Evolutionary conservation across 129 eudicot species (phyloP).

Genomic region (Centaurea solstitialis): DNA sequence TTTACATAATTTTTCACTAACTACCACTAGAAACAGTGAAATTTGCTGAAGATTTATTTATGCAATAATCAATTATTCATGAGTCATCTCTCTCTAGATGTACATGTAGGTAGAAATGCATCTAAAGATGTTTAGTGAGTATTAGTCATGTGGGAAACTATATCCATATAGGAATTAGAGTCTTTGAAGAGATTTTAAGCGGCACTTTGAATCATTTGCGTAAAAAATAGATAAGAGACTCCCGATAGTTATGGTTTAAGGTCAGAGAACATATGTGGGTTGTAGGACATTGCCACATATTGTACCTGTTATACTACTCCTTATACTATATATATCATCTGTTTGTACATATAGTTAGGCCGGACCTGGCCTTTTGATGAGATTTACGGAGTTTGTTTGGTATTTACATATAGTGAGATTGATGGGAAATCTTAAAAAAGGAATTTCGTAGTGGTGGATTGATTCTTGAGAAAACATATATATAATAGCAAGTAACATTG

Average conservation of each 20-base stretch:
- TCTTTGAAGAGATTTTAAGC: neutral
- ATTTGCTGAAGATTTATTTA: neutral
- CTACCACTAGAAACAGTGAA: neutral
- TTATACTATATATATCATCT: neutral
- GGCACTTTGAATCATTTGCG: neutral
- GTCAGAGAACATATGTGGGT: neutral
- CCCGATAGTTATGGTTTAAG: neutral
- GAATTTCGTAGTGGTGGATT: slow-evolving; percentile 22
- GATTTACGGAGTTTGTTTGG: neutral
- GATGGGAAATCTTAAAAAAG: neutral
- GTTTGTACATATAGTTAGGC: neutral
- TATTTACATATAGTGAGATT: neutral
- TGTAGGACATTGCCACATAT: neutral
- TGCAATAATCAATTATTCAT: neutral
- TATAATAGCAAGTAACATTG: neutral
- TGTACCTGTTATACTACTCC: neutral
- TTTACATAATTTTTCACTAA: neutral
- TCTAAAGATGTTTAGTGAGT: neutral
- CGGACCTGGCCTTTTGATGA: neutral
- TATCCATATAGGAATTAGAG: neutral
- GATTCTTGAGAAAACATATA: slow-evolving; percentile 15
- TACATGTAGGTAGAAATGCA: neutral
- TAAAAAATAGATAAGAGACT: neutral
- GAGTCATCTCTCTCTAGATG: neutral
- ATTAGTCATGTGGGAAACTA: neutral